Evolutionary conservation across 2,329 filamentous ascomycete genomes (phyloP), one percentile per base, ranked within the genome.

Genomic region (Paraconiothyrium brasiliense): DNA sequence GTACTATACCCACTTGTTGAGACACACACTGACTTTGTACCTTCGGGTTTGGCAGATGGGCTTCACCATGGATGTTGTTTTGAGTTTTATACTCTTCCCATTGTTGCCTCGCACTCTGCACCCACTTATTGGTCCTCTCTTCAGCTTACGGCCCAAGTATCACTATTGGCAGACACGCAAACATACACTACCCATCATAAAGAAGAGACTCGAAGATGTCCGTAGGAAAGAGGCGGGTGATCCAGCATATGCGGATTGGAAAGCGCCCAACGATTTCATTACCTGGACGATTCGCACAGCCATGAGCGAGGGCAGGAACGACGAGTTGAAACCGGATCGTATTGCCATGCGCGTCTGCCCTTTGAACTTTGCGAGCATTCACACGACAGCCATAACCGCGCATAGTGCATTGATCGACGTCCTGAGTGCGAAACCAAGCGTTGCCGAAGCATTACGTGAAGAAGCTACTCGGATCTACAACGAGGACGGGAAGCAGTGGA

Each of bases 331-430:
- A 27, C 80, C 85, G 0, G 69, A 76, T 2, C 79, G 80, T 46
- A 81, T 89, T 16, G 83, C 84, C 1, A 81, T 84, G 62, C 79
- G 84, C 14, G 72, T 88, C 5, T 75, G 89, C 39, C 84, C 85
- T 0, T 76, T 89, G 47, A 84, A 87, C 68, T 87, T 88, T 61
- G 86, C 85, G 2, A 83, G 85, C 20, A 86, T 87, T 30, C 86
- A 88, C 72, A 88, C 86, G 1, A 87, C 86, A 0, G 80, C 83
- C 7, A 67, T 87, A 13, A 86, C 85, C 0, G 81, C 82, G 2
- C 82, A 83, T 49, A 81, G 80, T 37, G 75, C 81, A 35, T 60
- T 74, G 10, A 43, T 67, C 41, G 66, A 71, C 20, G 64, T 75
- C 14, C 55, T 74, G 10, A 59, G 57, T 24, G 60, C 67, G 3